phyloP scores from a whole-genome alignment of 495 filamentous ascomycete genomes.

The Aspergillus asperescens region DNA sequence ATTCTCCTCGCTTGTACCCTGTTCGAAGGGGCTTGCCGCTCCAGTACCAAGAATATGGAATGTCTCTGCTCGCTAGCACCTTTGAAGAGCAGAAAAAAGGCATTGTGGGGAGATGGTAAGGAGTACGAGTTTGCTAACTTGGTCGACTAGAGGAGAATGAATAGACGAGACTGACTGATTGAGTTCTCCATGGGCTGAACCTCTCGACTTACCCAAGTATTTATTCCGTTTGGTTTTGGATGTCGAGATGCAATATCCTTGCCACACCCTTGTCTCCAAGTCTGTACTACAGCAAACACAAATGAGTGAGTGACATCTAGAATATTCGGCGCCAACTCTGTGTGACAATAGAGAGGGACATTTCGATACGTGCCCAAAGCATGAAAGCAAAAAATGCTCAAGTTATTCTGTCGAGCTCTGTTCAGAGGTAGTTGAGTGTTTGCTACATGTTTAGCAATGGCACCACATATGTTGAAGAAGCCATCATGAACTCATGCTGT shows the following conservation, averaged over 20 bases:
- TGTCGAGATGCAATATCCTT: background rate
- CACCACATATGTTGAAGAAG: too few species aligned
- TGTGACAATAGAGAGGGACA: slow-evolving; percentile 2
- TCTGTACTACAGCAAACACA: slow-evolving; percentile 8
- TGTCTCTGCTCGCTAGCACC: background rate
- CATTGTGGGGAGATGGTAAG: background rate
- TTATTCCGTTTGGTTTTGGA: slow-evolving; percentile 1
- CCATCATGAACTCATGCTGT: background rate
- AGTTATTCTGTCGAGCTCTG: too few species aligned
- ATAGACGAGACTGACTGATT: background rate
- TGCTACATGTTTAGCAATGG: too few species aligned
- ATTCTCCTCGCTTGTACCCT: slow-evolving; percentile 12
- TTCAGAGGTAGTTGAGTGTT: too few species aligned
- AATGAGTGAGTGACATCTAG: background rate
- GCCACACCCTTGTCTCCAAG: background rate
- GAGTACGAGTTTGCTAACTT: background rate
- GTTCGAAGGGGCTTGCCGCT: slow-evolving; percentile 19
- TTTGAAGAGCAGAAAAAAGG: slow-evolving; percentile 10
- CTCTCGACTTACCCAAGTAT: background rate
- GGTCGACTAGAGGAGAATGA: background rate
- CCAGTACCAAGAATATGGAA: slow-evolving; percentile 24
- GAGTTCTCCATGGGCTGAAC: background rate
- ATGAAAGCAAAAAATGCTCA: too few species aligned
- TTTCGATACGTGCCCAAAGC: background rate
- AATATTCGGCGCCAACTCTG: slow-evolving; percentile 4